Evolutionary conservation across 306 rosid genomes (phyloP).

Genomic region (Lagenaria siceraria): DNA sequence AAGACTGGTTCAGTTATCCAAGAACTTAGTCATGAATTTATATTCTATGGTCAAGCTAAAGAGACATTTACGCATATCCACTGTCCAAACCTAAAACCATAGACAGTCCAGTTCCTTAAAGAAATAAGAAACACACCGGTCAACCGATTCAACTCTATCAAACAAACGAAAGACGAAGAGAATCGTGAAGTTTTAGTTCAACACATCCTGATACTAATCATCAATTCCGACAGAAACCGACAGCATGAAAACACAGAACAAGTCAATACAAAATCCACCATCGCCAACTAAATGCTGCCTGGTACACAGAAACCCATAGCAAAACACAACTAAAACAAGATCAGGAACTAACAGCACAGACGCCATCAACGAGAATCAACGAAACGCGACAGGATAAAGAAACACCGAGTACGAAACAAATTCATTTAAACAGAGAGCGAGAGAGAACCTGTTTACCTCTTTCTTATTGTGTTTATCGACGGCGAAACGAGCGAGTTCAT

Average conservation of each 20-base stretch:
- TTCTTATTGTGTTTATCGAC: slow-evolving; percentile 38
- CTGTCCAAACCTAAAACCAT: neutral
- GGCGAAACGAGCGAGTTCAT: slow-evolving; percentile 37
- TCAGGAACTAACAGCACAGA: neutral
- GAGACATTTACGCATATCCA: neutral
- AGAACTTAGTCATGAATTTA: neutral
- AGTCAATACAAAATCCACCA: neutral
- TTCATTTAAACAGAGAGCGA: neutral
- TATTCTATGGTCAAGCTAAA: neutral
- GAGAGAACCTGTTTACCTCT: slow-evolving; percentile 26
- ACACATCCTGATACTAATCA: neutral
- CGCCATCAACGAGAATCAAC: neutral
- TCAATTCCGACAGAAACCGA: neutral
- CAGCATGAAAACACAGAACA: neutral
- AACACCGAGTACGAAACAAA: neutral
- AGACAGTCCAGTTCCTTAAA: neutral
- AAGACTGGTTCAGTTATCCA: neutral
- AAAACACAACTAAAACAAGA: neutral
- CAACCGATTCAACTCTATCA: neutral
- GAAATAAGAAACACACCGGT: neutral
- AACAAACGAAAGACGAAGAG: neutral
- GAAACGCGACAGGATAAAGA: neutral
- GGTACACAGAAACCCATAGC: neutral
- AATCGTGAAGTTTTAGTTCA: neutral
- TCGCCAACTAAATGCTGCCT: neutral